Evolutionary conservation across 2,329 filamentous ascomycete genomes (phyloP).

Genomic region (Trichoderma sp.): DNA sequence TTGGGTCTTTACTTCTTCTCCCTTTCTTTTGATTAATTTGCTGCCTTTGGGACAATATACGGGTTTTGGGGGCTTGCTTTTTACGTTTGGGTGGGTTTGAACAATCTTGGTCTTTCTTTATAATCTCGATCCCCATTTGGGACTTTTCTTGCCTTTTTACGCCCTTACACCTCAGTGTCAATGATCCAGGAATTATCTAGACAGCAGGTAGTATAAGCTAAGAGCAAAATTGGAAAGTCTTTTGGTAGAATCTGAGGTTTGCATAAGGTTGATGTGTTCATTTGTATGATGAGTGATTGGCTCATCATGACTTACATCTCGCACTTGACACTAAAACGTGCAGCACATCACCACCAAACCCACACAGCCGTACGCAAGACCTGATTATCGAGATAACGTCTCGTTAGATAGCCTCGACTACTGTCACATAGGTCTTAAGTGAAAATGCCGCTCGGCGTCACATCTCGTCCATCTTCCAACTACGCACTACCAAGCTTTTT

Average conservation of each 20-base stretch:
- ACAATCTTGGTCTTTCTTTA: not conserved
- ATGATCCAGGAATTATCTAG: not conserved
- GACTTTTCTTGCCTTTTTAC: not conserved
- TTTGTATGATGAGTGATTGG: no score
- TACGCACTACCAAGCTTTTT: not conserved
- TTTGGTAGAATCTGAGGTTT: not conserved
- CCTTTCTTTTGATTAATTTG: not conserved
- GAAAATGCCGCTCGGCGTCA: no score
- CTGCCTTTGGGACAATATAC: not conserved
- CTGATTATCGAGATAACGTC: not conserved
- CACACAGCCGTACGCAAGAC: no score
- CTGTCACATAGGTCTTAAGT: no score
- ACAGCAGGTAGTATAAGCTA: not conserved
- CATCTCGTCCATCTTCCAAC: not conserved
- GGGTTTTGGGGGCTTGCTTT: not conserved
- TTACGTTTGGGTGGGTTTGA: not conserved
- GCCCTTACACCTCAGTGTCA: not conserved
- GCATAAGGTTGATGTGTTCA: no score
- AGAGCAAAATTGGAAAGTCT: not conserved
- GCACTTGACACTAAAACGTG: no score
- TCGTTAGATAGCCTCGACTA: no score
- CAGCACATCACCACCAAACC: no score
- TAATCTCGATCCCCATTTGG: not conserved
- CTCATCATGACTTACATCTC: no score
- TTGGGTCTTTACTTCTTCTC: not conserved